These are phyloP conservation scores for Citrus sp. DNA, from an alignment of 345 rosid genomes.

Conservation along the genomic window DNA sequence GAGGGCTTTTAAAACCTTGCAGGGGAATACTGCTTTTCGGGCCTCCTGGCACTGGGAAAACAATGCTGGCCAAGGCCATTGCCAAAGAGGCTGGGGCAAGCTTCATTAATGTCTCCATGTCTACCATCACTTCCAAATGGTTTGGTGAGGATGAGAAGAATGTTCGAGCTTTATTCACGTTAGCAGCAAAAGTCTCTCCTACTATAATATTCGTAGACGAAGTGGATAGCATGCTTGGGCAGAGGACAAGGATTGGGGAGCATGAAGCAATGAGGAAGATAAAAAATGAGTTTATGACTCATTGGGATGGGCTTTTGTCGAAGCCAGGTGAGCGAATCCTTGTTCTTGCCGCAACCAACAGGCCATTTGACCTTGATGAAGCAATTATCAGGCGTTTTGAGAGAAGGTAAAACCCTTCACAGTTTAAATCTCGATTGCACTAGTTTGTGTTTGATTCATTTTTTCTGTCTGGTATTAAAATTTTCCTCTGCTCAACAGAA, in stretches of 20 bases:
- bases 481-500: slow-evolving; percentile 32
- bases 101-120: slow-evolving; percentile 95
- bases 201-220: slow-evolving; percentile 92
- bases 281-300: slow-evolving; percentile 85
- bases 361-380: slow-evolving; percentile 96
- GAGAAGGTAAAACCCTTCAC: slow-evolving; percentile 50
- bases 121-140: slow-evolving; percentile 96
- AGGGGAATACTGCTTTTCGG: slow-evolving; percentile 95
- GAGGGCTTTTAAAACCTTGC: slow-evolving; percentile 91
- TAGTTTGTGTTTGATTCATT: background rate
- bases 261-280: slow-evolving; percentile 91
- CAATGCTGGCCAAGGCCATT: slow-evolving; percentile 97
- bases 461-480: background rate
- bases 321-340: slow-evolving; percentile 77
- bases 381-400: slow-evolving; percentile 93
- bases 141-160: slow-evolving; percentile 98
- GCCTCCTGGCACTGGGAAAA: slow-evolving; percentile 98
- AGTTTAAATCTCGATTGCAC: background rate
- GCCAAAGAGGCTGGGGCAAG: slow-evolving; percentile 96
- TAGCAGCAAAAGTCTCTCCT: slow-evolving; percentile 90
- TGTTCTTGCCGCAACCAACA: slow-evolving; percentile 94
- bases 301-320: slow-evolving; percentile 89
- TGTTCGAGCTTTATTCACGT: slow-evolving; percentile 82
- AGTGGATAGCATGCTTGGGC: slow-evolving; percentile 99
- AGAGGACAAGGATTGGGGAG: slow-evolving; percentile 86